These are phyloP conservation scores for Cystofilobasidium capitatum DNA, from an alignment of 768 basidiomycete genomes.

Conservation along the genomic window DNA sequence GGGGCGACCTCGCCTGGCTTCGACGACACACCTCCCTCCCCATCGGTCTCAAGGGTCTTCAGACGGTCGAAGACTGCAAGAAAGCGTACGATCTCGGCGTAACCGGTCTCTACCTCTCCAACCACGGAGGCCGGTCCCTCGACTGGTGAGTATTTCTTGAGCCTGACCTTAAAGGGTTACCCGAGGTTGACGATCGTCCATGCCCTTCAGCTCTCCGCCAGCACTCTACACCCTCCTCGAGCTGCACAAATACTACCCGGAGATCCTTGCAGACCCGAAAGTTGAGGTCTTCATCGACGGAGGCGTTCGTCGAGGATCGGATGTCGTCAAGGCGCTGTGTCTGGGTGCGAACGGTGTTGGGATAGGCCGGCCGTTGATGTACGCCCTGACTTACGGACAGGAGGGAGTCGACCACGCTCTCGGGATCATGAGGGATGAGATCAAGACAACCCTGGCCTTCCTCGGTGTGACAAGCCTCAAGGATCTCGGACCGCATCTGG, in stretches of 20 bases:
- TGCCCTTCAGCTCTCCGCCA: conserved; percentile 31
- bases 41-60: conserved; percentile 46
- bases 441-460: conserved; percentile 42
- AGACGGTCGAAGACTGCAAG: conserved; percentile 58
- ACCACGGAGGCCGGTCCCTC: conserved; percentile 64
- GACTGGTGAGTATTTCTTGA: conserved; percentile 39
- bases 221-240: conserved; percentile 56
- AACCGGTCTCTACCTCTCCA: conserved; percentile 78
- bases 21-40: conserved; percentile 42
- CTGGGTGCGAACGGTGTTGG: conserved; percentile 45
- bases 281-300: conserved; percentile 54
- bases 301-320: conserved; percentile 69
- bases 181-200: conserved; percentile 23
- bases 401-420: conserved; percentile 39
- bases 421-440: conserved; percentile 43
- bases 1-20: conserved; percentile 49
- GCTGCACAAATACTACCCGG: conserved; percentile 61
- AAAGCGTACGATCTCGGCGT: conserved; percentile 73
- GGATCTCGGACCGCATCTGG: conserved; percentile 41
- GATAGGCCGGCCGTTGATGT: conserved; percentile 41
- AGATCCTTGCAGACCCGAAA: conserved; percentile 63
- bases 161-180: too few species aligned
- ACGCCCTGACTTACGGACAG: conserved; percentile 40
- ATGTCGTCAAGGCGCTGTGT: conserved; percentile 73
- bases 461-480: conserved; percentile 40